Conservation (phyloP, 2,329 filamentous ascomycete species). For the Colletotrichum sp. region DNA sequence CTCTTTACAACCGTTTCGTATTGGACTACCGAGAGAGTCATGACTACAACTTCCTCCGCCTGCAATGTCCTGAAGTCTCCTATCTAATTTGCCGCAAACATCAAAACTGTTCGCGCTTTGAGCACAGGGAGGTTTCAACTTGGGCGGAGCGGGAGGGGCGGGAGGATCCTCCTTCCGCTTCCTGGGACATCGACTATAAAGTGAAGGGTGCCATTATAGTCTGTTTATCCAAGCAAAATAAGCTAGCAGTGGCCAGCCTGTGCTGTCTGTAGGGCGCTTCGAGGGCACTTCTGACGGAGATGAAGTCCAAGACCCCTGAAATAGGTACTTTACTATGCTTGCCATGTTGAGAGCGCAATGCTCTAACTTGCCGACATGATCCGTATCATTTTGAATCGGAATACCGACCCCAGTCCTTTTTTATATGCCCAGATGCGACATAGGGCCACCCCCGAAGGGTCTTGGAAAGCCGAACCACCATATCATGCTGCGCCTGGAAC, state of each 20-base stretch:
- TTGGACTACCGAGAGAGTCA: too few relatives aligned
- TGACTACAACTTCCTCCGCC: too few relatives aligned
- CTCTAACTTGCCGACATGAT: not conserved
- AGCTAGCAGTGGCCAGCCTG: fast-evolving
- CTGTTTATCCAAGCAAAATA: not conserved
- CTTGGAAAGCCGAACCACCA: not conserved
- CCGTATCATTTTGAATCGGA: not conserved
- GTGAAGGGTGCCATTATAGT: fast-evolving
- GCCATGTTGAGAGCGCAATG: not conserved
- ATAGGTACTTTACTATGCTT: not conserved
- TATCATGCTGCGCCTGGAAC: not conserved
- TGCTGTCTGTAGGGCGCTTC: fast-evolving
- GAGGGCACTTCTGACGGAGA: not conserved
- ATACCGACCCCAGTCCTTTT: not conserved
- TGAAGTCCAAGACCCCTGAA: fast-evolving
- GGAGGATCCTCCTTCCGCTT: fast-evolving
- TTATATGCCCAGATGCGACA: not conserved
- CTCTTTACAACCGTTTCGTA: too few relatives aligned
- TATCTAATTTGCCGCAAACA: too few relatives aligned
- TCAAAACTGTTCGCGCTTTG: too few relatives aligned
- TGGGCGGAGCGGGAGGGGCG: fast-evolving
- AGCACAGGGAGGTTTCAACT: too few relatives aligned
- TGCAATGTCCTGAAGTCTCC: too few relatives aligned
- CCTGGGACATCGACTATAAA: not conserved
- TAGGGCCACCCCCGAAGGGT: not conserved